A percentile compares a stretch with the other conserved stretches of the same genome.
phyloP scores from a whole-genome alignment of 2,329 filamentous ascomycete species.

The Fusarium nygamai region DNA sequence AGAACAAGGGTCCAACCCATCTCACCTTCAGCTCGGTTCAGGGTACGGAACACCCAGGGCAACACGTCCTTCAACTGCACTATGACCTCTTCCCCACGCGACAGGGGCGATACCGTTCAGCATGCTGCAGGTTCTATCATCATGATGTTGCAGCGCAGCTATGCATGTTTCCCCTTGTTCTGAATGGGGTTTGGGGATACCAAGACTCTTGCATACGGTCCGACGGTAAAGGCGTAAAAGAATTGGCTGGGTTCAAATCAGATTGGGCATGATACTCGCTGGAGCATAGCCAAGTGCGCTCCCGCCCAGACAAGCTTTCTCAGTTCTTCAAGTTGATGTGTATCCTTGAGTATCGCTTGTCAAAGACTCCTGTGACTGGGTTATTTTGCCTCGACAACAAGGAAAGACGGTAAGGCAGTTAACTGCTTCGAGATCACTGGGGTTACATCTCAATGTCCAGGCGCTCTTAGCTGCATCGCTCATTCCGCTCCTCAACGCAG shows the following conservation, averaged over 20 bases:
- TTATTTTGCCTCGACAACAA: background rate
- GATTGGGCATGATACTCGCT: background rate
- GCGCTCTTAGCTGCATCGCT: constrained; percentile 25
- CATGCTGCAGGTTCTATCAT: constrained; percentile 3
- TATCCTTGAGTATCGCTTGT: background rate
- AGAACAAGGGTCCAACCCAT: background rate
- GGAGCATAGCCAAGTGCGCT: background rate
- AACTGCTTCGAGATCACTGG: background rate
- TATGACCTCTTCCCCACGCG: constrained; percentile 13
- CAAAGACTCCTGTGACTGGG: background rate
- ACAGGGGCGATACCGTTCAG: constrained; percentile 4
- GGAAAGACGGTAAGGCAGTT: background rate
- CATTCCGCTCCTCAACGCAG: constrained; percentile 5
- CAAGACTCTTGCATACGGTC: background rate
- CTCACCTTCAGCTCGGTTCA: constrained; percentile 14
- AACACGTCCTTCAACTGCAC: background rate
- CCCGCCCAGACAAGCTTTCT: background rate
- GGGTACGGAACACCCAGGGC: background rate
- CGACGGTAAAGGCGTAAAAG: background rate
- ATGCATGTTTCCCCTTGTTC: background rate
- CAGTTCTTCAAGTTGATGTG: background rate
- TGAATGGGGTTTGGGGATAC: background rate
- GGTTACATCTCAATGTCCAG: background rate
- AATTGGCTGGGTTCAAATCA: background rate
- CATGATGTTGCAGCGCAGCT: constrained; percentile 10